Base-by-base conservation (phyloP, 805 yeast species). In the Cyberlindnera nakhonratchasimensis region DNA sequence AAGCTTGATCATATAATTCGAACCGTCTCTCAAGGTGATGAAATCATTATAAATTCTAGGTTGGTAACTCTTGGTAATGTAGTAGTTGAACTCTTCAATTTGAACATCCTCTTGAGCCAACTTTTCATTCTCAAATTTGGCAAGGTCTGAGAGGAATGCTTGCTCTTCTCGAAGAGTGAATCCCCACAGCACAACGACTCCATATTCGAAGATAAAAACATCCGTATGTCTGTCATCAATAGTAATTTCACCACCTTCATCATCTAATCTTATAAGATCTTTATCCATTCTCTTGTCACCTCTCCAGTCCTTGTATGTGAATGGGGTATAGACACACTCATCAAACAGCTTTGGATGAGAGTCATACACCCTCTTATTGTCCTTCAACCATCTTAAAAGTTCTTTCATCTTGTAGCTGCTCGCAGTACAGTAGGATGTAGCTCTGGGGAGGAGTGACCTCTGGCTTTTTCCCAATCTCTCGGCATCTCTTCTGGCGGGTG, bases 161-260 rank as follows among this genome's bases (percentile, higher is more conserved):
- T 66, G 70, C 59, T 93, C 99, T 63, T 93, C 98, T 40, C 79
- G 74, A 40, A 79, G 74, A 2, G 88, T 78, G 57, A 87, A 93
- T 0, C 99, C 99, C 99, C 99, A 93, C 69, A 93, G 66, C 2
- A 93, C 96, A 24, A 88, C 80, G n/a, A 93, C 99, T 17, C 99
- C 99, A 63, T 93, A 93, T 56, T 90, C 96, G 67, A 93, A 93
- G 7, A 93, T 70, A 58, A 90, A 93, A 8, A 89, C 70, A 59
- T 90, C 98, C 9, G 82, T 82, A 22, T 77, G 74, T 45, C 77
- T 74, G 54, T 82, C 83, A 39, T 90, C 88, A 36, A 91, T 81
- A 54, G 88, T 91, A 39, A 91, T 86, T 52, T 89, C 96, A 24
- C 96, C 96, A 43, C 98, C 98, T 61, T 90, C 96, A 55, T 87